Evolutionary conservation across 169 alveolate genomes (phyloP), one percentile per base, ranked within the genome.

Genomic region (Hammondia hammondi): DNA sequence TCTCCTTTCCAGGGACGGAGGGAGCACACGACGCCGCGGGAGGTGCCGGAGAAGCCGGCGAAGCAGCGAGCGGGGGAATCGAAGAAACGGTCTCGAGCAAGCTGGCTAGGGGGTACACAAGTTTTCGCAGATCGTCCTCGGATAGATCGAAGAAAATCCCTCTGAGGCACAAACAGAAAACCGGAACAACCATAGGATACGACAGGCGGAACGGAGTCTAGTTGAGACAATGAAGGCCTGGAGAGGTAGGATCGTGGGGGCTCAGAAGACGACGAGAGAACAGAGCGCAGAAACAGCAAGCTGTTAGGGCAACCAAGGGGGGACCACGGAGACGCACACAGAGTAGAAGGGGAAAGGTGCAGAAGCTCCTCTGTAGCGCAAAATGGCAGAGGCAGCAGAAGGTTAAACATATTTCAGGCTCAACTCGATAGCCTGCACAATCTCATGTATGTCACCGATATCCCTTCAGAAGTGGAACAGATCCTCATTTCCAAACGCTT

Each of bases 81-180:
- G 71, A 67, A 21, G 57, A 45, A 6, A 43, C 1, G 29, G 29
- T 2, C 39, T 82, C 24, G 37, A 82, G 90, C 9, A 82, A 35
- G n/a, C 71, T 9, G 57, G 72, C 70, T 2, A 48, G 61, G 12
- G 90, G 90, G 29, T 82, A 46, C 52, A 43, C 19, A n/a, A 39
- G 70, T 1, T 43, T 82, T 35, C 70, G 29, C 10, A 82, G 57
- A 35, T 82, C 90, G 32, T 82, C 71, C 32, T 82, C 90, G 43
- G 70, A 46, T 10, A 82, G 43, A 46, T 82, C 90, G 35, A 82
- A 17, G 72, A 82, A 82, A 19, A 82, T 17, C 61, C 90, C 90
- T 9, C 90, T 82, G 90, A 43, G 48, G 46, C 12, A 27, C 35
- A 17, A 67, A 57, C 71, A 57, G 71, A 14, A 10, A 10, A 39